Percentiles rank a stretch among this genome's conserved stretches.
phyloP scores from a whole-genome alignment of 2,329 filamentous ascomycete species.

The Penicillium vulpinum region DNA sequence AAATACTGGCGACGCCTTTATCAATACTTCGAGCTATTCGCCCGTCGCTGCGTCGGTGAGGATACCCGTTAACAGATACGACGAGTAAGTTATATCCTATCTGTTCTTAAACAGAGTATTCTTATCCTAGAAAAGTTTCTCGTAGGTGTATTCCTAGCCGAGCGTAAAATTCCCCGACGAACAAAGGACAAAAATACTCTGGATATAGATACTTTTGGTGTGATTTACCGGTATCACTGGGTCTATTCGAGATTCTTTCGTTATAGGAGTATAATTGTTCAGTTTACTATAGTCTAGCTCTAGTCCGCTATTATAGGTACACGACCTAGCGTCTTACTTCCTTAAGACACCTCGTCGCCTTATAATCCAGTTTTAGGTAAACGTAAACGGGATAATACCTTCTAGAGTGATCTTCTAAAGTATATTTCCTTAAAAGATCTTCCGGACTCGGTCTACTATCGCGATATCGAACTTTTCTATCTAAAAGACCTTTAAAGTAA shows the following conservation, averaged over 20 bases:
- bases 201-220: conserved; percentile 22
- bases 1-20: conserved; percentile 27
- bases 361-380: conserved; percentile 15
- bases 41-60: conserved; percentile 19
- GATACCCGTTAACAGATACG: conserved; percentile 25
- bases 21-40: conserved; percentile 26
- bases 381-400: conserved; percentile 12
- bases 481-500: conserved; percentile 21
- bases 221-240: conserved; percentile 26
- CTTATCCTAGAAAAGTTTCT: conserved; percentile 27
- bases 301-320: conserved; percentile 29
- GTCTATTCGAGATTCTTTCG: conserved; percentile 27
- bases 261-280: conserved; percentile 24
- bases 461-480: conserved; percentile 29
- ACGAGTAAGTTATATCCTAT: conserved; percentile 17
- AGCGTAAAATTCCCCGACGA: conserved; percentile 18
- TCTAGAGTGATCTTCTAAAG: conserved; percentile 26
- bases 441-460: conserved; percentile 25
- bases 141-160: conserved; percentile 14
- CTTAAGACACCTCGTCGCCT: conserved; percentile 16
- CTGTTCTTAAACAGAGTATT: conserved; percentile 1
- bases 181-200: conserved; percentile 28
- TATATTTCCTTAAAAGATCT: conserved; percentile 21
- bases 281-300: conserved; percentile 24
- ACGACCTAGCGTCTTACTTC: conserved; percentile 24